Evolutionary conservation across 2,329 filamentous ascomycete genomes (phyloP).

Genomic region (Talaromyces amestolkiae): DNA sequence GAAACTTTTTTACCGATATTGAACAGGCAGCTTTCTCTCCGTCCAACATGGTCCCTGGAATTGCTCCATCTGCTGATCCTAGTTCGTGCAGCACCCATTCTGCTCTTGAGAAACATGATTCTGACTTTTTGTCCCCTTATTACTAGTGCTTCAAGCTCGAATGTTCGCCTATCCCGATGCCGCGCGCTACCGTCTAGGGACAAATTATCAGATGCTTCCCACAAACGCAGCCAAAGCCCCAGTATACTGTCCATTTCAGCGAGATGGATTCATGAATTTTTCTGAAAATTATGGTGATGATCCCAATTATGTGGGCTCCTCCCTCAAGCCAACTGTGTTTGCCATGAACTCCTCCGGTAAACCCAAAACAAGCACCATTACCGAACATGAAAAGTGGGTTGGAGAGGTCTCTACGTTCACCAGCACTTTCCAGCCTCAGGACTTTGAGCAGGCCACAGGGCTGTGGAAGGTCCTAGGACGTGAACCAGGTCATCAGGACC

Average conservation of each 20-base stretch:
- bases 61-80: constrained; percentile 62
- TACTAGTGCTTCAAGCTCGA: constrained; percentile 55
- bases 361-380: constrained; percentile 24
- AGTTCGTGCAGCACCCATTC: constrained; percentile 26
- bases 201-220: constrained; percentile 43
- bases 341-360: constrained; percentile 16
- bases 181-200: constrained; percentile 40
- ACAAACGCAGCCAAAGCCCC: constrained; percentile 36
- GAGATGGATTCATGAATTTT: constrained; percentile 38
- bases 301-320: constrained; percentile 52
- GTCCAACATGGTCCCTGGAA: constrained; percentile 62
- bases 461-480: constrained; percentile 34
- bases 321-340: constrained; percentile 23
- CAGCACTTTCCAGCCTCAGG: constrained; percentile 28
- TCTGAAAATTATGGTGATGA: constrained; percentile 58
- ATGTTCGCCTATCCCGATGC: constrained; percentile 62
- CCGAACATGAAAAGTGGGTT: constrained; percentile 30
- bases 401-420: constrained; percentile 27
- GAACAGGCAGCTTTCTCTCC: constrained; percentile 68
- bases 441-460: constrained; percentile 32
- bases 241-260: constrained; percentile 54
- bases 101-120: constrained; percentile 21
- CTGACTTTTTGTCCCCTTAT: neutral
- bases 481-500: constrained; percentile 34
- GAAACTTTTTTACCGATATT: constrained; percentile 65